A percentile compares a stretch with the other conserved stretches of the same genome.
These are phyloP conservation scores for Chlorella variabilis DNA, from an alignment of 163 green algal genomes.

Conservation along the genomic window DNA sequence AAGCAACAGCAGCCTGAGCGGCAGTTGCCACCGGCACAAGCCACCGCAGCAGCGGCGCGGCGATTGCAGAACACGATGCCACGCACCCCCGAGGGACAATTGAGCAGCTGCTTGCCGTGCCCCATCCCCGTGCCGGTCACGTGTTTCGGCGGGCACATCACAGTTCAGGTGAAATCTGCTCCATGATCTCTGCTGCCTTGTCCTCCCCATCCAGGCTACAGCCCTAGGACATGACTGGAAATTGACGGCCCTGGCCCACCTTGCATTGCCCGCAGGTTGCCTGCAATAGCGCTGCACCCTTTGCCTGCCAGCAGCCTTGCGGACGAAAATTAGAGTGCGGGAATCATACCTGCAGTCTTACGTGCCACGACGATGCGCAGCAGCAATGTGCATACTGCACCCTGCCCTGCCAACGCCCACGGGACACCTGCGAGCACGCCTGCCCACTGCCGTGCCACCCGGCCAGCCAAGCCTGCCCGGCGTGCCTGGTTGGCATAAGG, in stretches of 20 bases:
- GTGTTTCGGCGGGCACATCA: slow-evolving; percentile 71
- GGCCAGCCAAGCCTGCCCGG: slow-evolving; percentile 27
- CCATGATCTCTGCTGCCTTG: neutral
- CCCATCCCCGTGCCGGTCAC: slow-evolving; percentile 45
- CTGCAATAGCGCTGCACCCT: slow-evolving; percentile 61
- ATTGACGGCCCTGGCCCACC: neutral
- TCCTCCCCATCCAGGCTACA: neutral
- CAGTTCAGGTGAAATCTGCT: neutral
- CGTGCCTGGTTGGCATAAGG: slow-evolving; percentile 52
- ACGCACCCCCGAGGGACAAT: neutral
- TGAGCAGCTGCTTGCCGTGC: slow-evolving; percentile 69
- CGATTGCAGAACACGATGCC: neutral
- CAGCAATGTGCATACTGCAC: slow-evolving; percentile 64
- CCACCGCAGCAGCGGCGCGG: slow-evolving; percentile 13
- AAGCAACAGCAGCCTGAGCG: slow-evolving; percentile 16
- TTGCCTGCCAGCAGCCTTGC: slow-evolving; percentile 67
- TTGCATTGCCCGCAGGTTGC: slow-evolving; percentile 23
- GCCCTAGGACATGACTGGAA: too few relatives aligned
- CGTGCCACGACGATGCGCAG: slow-evolving; percentile 61
- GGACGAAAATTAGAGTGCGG: slow-evolving; percentile 70
- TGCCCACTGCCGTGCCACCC: slow-evolving; percentile 76
- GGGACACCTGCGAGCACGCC: slow-evolving; percentile 66
- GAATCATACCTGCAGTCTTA: slow-evolving; percentile 73
- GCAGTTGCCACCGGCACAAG: slow-evolving; percentile 1
- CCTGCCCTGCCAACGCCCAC: slow-evolving; percentile 55